A percentile compares a stretch with the other conserved stretches of the same genome.
These are phyloP conservation scores for Zygnema circumcarinatum DNA, from an alignment of 139 green algal genomes.

Conservation along the genomic window DNA sequence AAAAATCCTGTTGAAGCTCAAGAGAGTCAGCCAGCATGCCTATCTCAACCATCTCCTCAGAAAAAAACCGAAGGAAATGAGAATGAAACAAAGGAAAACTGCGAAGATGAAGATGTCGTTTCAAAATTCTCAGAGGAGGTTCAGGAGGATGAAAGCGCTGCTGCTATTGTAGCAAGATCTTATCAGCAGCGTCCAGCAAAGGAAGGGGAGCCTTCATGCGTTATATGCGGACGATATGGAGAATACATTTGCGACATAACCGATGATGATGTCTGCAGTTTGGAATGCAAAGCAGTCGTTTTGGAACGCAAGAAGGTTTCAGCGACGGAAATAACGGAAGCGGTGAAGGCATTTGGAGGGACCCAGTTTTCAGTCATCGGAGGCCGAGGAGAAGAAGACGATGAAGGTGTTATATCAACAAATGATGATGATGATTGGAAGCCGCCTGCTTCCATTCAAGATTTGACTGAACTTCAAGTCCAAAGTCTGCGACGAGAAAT, in stretches of 20 bases:
- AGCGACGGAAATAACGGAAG: neutral
- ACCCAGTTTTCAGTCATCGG: neutral
- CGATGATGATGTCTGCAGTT: constrained; percentile 49
- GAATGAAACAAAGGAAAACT: neutral
- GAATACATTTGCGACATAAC: constrained; percentile 50
- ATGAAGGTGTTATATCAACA: neutral
- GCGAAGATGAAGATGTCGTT: neutral
- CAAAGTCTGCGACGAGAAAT: neutral
- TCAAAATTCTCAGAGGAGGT: neutral
- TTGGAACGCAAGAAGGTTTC: neutral
- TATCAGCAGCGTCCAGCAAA: constrained; percentile 37
- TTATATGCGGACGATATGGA: constrained; percentile 32
- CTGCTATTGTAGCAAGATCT: constrained; percentile 21
- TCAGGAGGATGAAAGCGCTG: neutral
- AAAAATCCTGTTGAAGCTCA: no score
- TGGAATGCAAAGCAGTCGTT: constrained; percentile 48
- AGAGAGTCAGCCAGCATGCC: neutral
- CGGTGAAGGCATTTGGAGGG: neutral
- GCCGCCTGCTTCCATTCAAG: neutral
- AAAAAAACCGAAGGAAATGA: neutral
- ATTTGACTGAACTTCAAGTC: constrained; percentile 2
- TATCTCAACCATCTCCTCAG: no score
- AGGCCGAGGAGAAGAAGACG: neutral
- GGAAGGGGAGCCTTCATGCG: constrained; percentile 30
- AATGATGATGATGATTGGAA: constrained; percentile 11